These are phyloP conservation scores for Talaromyces wortmannii DNA, from an alignment of 495 filamentous ascomycete species.

Conservation along the genomic window DNA sequence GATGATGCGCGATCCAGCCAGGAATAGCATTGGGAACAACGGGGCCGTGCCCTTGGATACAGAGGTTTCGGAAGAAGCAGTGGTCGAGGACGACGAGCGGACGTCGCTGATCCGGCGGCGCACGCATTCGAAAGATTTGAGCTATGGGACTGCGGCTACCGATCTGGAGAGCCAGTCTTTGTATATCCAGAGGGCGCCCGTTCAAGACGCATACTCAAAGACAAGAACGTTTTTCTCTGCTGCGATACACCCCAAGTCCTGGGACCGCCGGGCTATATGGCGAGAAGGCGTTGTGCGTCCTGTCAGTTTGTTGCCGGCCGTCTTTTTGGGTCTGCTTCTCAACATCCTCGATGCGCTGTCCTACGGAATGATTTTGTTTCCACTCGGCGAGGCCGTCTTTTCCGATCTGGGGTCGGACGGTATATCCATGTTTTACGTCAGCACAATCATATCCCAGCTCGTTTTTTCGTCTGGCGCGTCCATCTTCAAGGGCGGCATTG, in stretches of 20 bases:
- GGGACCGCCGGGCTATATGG: conserved; percentile 63
- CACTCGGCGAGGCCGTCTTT: conserved; percentile 79
- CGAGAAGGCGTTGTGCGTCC: conserved; percentile 57
- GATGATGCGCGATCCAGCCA: conserved; percentile 46
- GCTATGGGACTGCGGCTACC: conserved; percentile 21
- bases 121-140: conserved; percentile 12
- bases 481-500: conserved; percentile 85
- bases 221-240: conserved; percentile 15
- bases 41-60: neutral
- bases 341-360: conserved; percentile 93
- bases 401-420: conserved; percentile 78
- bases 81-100: conserved; percentile 22
- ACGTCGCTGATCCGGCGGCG: conserved; percentile 36
- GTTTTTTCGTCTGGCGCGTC: conserved; percentile 83
- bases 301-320: conserved; percentile 67
- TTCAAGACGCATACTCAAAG: conserved; percentile 12
- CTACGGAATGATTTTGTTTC: conserved; percentile 96
- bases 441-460: conserved; percentile 88
- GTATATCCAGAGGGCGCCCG: neutral
- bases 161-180: conserved; percentile 32
- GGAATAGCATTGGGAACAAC: conserved; percentile 7
- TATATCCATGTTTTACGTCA: conserved; percentile 98
- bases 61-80: conserved; percentile 3
- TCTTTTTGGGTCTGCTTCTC: conserved; percentile 79
- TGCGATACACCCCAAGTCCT: conserved; percentile 56